phyloP scores from a whole-genome alignment of 2,329 filamentous ascomycete species.

The Emergomyces orientalis region DNA sequence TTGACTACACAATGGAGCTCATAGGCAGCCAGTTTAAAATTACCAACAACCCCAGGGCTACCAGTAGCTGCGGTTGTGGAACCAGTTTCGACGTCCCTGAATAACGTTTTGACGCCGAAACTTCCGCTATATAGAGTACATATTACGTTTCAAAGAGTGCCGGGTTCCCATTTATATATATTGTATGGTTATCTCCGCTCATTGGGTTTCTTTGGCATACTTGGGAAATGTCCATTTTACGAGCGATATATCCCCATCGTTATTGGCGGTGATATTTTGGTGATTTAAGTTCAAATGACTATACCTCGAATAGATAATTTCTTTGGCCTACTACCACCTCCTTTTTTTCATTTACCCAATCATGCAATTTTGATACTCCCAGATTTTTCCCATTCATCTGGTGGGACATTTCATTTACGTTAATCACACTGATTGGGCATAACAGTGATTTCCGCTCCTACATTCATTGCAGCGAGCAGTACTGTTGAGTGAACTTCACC shows the following conservation, averaged over 20 bases:
- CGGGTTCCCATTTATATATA: not conserved
- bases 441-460: not conserved
- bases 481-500: not conserved
- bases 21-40: slow-evolving; percentile 96
- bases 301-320: not conserved
- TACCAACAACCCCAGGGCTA: slow-evolving; percentile 81
- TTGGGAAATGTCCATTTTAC: not conserved
- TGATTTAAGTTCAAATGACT: not conserved
- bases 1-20: slow-evolving; percentile 93
- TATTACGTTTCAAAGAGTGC: not conserved
- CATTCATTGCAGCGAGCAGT: not conserved
- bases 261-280: not conserved
- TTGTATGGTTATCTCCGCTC: not conserved
- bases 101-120: not conserved
- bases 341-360: not conserved
- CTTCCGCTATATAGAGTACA: not conserved
- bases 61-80: slow-evolving; percentile 92
- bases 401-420: not conserved
- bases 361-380: not conserved
- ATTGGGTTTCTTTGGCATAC: not conserved
- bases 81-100: slow-evolving; percentile 80
- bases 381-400: not conserved
- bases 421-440: not conserved
- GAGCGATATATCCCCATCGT: not conserved
- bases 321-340: not conserved